A percentile compares a stretch with the other conserved stretches of the same genome.
These are phyloP conservation scores for Phytophthora lateralis DNA, from an alignment of 352 stramenopile species.

Conservation along the genomic window DNA sequence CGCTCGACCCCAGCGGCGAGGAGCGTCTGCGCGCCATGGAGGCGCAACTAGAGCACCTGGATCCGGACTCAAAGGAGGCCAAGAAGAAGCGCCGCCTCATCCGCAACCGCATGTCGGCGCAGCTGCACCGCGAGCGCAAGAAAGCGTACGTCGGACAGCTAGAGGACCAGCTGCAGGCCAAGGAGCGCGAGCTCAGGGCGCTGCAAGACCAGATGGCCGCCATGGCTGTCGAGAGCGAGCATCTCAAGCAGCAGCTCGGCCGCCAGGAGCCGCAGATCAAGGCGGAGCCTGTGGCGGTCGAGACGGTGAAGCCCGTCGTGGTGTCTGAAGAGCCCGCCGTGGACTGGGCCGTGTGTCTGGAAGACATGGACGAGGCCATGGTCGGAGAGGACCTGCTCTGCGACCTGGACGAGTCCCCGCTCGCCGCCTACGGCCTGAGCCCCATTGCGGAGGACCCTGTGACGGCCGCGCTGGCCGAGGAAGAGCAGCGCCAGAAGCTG, in stretches of 20 bases:
- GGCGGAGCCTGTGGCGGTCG: slow-evolving; percentile 48
- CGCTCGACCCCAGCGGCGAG: slow-evolving; percentile 69
- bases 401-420: slow-evolving; percentile 72
- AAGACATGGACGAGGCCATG: slow-evolving; percentile 66
- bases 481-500: slow-evolving; percentile 37
- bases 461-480: slow-evolving; percentile 25
- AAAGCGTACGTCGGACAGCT: slow-evolving; percentile 89
- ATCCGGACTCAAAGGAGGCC: slow-evolving; percentile 88
- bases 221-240: slow-evolving; percentile 65
- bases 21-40: slow-evolving; percentile 86
- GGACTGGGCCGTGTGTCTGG: slow-evolving; percentile 64
- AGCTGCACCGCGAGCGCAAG: slow-evolving; percentile 88
- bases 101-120: slow-evolving; percentile 88
- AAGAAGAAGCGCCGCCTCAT: slow-evolving; percentile 91
- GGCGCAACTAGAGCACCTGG: slow-evolving; percentile 79
- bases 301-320: slow-evolving; percentile 38
- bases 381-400: slow-evolving; percentile 66
- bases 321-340: slow-evolving; percentile 34
- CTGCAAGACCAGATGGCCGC: slow-evolving; percentile 79
- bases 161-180: slow-evolving; percentile 82
- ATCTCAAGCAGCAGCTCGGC: slow-evolving; percentile 63
- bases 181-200: slow-evolving; percentile 77
- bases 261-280: slow-evolving; percentile 54
- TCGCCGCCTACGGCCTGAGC: slow-evolving; percentile 45
- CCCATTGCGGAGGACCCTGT: slow-evolving; percentile 35